Evolutionary conservation across 2,329 filamentous ascomycete genomes (phyloP).

Genomic region (Myriosclerotinia duriaeana): DNA sequence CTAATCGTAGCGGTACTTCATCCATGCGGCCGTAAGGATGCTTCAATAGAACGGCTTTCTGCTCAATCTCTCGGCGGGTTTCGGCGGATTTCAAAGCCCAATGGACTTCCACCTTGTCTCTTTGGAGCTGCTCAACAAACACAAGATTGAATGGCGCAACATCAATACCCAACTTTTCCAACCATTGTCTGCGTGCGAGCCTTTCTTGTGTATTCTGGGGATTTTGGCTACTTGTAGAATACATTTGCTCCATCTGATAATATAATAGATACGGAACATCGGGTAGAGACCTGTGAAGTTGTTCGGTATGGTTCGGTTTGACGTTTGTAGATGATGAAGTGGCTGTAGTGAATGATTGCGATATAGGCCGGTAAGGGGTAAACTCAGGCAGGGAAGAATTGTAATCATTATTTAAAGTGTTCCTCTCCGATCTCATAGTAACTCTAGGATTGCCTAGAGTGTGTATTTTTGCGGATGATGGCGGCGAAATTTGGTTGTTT

Average conservation of each 20-base stretch:
- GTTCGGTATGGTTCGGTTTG: background rate
- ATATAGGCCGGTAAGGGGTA: background rate
- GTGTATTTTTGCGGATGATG: background rate
- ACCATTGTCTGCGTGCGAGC: constrained; percentile 7
- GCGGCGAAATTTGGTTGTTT: background rate
- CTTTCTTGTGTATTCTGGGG: background rate
- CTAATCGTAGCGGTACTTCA: background rate
- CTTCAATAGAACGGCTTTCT: constrained; percentile 9
- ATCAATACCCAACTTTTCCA: constrained; percentile 6
- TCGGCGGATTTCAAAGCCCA: constrained; percentile 11
- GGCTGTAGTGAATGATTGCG: background rate
- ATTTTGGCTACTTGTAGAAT: background rate
- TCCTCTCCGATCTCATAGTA: background rate
- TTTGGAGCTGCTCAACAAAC: background rate
- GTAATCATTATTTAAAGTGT: background rate
- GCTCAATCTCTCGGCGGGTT: constrained; percentile 1
- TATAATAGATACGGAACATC: background rate
- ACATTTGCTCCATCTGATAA: constrained; percentile 2
- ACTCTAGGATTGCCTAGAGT: background rate
- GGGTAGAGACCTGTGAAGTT: too few relatives aligned
- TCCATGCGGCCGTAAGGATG: background rate
- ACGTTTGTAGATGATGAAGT: background rate
- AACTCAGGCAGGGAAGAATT: background rate
- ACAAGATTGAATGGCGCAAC: background rate
- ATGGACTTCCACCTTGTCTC: background rate